Evolutionary conservation across 306 rosid genomes (phyloP), one percentile per base, ranked within the genome.

Genomic region (Albizia julibrissin): DNA sequence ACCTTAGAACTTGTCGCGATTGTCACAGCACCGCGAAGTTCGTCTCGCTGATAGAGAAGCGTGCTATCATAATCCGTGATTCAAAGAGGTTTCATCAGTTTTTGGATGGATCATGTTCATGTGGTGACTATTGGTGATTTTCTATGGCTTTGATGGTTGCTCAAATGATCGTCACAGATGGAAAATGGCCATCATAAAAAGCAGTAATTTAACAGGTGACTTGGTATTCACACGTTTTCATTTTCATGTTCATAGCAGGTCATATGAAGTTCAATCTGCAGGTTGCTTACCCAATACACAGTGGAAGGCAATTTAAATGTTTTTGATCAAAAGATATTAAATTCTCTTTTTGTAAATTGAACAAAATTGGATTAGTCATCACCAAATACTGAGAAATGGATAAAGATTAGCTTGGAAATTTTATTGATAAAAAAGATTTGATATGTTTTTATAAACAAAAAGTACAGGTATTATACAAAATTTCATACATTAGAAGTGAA

Each of bases 21-120:
- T 93, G 94, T 59, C 98, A 93, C 76, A 82, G 69, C 80, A 81
- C 92, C 65, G 91, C 89, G 39, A 91, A 91, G 83, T 77, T 87
- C 80, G 84, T 88, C 42, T 93, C 94, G 1, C 65, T 85, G 64
- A 78, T 89, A 19, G 97, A 91, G 86, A 88, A 85, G 79, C 90
- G 89, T 12, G 76, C 77, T 16, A 86, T 91, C 75, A 84, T 93
- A 58, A 85, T 93, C 64, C 83, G 97, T 79, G 94, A 93, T 90
- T 74, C 91, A 68, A 93, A 89, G 90, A 85, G 98, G 73, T 90
- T 91, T 86, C 98, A 94, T 85, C 94, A 86, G 76, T 94, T 94
- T 67, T 69, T 74, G 29, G 47, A 82, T 71, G 94, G 98, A 37
- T 75, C 75, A 14, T 88, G 98, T 73, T 88, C 98, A 16, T 92